Evolutionary conservation across 2,329 filamentous ascomycete genomes (phyloP).

Genomic region (Xylaria sp.): DNA sequence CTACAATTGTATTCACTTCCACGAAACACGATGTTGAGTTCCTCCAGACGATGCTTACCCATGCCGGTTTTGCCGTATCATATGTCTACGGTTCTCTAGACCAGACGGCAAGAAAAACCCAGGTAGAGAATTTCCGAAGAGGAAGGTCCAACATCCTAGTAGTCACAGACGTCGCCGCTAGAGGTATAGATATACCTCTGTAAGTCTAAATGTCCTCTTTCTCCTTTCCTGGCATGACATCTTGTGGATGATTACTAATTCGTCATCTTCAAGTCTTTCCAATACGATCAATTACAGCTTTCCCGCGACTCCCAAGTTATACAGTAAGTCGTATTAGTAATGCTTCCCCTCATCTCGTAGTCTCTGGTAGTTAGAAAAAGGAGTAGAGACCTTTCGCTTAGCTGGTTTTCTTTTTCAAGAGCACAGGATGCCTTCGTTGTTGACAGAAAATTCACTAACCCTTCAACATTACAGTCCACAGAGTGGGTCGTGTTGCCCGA

Average conservation of each 20-base stretch:
- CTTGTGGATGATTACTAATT: slow-evolving; percentile 8
- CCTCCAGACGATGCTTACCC: slow-evolving; percentile 78
- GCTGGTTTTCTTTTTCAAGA: neutral
- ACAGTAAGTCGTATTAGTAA: slow-evolving; percentile 50
- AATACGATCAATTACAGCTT: slow-evolving; percentile 99
- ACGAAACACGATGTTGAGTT: slow-evolving; percentile 93
- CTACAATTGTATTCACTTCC: slow-evolving; percentile 85
- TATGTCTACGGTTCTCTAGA: slow-evolving; percentile 96
- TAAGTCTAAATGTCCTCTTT: slow-evolving; percentile 12
- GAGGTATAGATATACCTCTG: slow-evolving; percentile 93
- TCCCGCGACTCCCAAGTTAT: slow-evolving; percentile 94
- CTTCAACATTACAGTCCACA: slow-evolving; percentile 68
- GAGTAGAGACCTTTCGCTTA: neutral
- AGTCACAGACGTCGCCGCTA: slow-evolving; percentile 94
- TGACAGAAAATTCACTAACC: slow-evolving; percentile 1
- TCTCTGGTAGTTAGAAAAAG: neutral
- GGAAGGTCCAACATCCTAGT: slow-evolving; percentile 91
- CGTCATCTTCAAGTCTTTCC: slow-evolving; percentile 69
- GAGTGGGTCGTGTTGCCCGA: slow-evolving; percentile 94
- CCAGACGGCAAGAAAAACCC: slow-evolving; percentile 89
- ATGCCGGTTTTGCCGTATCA: slow-evolving; percentile 87
- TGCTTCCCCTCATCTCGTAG: neutral
- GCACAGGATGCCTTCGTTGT: neutral
- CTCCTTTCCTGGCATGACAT: neutral
- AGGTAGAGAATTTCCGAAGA: slow-evolving; percentile 88